These are phyloP conservation scores for Nakazawaea sp. DNA, from an alignment of 805 yeast species.

Conservation along the genomic window DNA sequence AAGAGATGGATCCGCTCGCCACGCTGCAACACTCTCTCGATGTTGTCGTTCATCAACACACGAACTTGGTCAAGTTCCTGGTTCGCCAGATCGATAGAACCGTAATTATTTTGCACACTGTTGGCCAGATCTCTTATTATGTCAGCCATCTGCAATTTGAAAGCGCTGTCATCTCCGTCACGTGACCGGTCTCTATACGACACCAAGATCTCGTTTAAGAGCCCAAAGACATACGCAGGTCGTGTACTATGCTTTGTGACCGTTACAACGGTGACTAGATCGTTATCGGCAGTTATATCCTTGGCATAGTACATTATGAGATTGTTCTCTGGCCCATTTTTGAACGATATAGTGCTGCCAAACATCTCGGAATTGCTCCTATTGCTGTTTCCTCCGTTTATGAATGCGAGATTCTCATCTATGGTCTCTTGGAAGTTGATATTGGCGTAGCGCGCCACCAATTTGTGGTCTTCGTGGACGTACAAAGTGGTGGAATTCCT, in stretches of 20 bases:
- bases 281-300: conserved; percentile 33
- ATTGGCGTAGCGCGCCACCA: conserved; percentile 30
- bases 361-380: conserved; percentile 1
- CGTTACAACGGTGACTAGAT: conserved; percentile 44
- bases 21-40: conserved; percentile 63
- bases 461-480: conserved; percentile 43
- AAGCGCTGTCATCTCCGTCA: conserved; percentile 16
- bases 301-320: conserved; percentile 42
- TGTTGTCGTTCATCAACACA: conserved; percentile 64
- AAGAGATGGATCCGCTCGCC: conserved; percentile 70
- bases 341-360: conserved; percentile 31
- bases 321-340: conserved; percentile 18
- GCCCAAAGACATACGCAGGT: background rate
- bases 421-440: conserved; percentile 48
- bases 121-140: conserved; percentile 22
- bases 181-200: no score
- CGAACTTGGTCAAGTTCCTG: conserved; percentile 61
- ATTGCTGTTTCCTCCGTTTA: conserved; percentile 28
- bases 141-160: conserved; percentile 49
- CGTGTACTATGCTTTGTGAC: conserved; percentile 32
- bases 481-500: conserved; percentile 53
- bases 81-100: conserved; percentile 25
- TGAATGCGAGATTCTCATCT: conserved; percentile 45
- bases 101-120: conserved; percentile 15
- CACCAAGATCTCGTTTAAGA: no score